phyloP scores from a whole-genome alignment of 352 stramenopile genomes.

The Globisporangium spiculum region DNA sequence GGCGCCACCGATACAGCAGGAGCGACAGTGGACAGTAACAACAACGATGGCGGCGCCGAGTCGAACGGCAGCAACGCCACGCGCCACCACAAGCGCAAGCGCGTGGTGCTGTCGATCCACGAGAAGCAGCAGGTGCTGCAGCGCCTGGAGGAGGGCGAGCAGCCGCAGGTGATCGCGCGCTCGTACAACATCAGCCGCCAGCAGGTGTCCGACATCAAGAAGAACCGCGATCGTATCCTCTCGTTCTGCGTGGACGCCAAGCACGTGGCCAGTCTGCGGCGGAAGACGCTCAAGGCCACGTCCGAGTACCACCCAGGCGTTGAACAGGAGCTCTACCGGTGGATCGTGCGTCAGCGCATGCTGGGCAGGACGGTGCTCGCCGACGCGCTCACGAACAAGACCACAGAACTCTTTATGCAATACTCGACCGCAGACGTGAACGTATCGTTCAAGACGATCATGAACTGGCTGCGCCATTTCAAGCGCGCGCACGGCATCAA shows the following conservation, averaged over 20 bases:
- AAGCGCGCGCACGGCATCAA: conserved; percentile 65
- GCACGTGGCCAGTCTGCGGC: conserved; percentile 61
- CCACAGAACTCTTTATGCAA: conserved; percentile 68
- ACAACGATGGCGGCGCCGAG: neutral
- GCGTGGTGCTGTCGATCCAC: conserved; percentile 78
- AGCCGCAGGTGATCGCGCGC: conserved; percentile 55
- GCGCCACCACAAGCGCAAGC: conserved; percentile 57
- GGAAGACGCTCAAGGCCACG: conserved; percentile 71
- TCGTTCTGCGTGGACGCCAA: conserved; percentile 75
- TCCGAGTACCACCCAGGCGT: conserved; percentile 73
- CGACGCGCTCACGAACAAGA: conserved; percentile 50
- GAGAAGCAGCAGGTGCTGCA: conserved; percentile 83
- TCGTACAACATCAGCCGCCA: conserved; percentile 73
- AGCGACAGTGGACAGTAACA: neutral
- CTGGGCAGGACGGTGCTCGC: conserved; percentile 43
- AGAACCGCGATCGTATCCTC: conserved; percentile 77
- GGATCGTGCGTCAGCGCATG: conserved; percentile 69
- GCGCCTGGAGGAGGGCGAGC: conserved; percentile 63
- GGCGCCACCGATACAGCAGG: neutral
- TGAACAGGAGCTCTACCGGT: conserved; percentile 81
- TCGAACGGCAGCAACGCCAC: neutral
- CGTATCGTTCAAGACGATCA: conserved; percentile 41
- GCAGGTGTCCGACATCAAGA: conserved; percentile 87
- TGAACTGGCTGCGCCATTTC: conserved; percentile 66
- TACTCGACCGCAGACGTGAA: conserved; percentile 41